Conservation (phyloP, 2,329 filamentous ascomycete species). For the Amylocarpus encephaloides region DNA sequence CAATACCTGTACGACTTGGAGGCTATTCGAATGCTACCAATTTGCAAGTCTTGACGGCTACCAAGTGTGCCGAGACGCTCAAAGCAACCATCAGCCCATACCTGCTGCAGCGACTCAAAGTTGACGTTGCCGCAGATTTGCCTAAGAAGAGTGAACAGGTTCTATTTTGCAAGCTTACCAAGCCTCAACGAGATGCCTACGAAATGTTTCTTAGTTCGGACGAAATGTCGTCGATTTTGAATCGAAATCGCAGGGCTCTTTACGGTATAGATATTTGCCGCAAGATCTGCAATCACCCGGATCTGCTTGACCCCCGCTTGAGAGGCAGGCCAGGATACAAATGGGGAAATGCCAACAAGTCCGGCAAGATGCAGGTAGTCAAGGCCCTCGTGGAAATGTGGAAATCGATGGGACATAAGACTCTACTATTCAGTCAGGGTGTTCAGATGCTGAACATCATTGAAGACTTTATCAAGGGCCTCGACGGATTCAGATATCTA, state of each 20-base stretch:
- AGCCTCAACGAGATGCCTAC: slow-evolving; percentile 72
- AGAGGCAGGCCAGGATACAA: slow-evolving; percentile 57
- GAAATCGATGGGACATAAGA: slow-evolving; percentile 82
- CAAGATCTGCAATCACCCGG: slow-evolving; percentile 97
- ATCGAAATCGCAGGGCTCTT: slow-evolving; percentile 68
- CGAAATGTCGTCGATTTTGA: slow-evolving; percentile 78
- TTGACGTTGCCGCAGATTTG: slow-evolving; percentile 86
- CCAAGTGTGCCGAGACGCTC: slow-evolving; percentile 86
- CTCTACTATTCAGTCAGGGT: slow-evolving; percentile 85
- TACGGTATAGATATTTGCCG: slow-evolving; percentile 87
- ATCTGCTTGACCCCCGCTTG: slow-evolving; percentile 63
- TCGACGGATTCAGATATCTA: slow-evolving; percentile 67
- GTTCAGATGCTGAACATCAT: slow-evolving; percentile 94
- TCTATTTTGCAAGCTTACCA: slow-evolving; percentile 87
- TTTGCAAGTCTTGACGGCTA: slow-evolving; percentile 86
- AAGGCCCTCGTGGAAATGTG: slow-evolving; percentile 82
- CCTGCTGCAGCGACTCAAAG: slow-evolving; percentile 83
- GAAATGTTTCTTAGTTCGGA: slow-evolving; percentile 73
- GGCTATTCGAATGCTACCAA: slow-evolving; percentile 95
- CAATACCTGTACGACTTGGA: slow-evolving; percentile 86
- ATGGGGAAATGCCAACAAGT: slow-evolving; percentile 73
- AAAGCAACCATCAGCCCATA: slow-evolving; percentile 94
- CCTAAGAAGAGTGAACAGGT: slow-evolving; percentile 96
- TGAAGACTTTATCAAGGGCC: slow-evolving; percentile 66
- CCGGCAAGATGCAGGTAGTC: slow-evolving; percentile 93